Base-by-base conservation (phyloP, 2,329 filamentous ascomycete species). In the Penicillium griseofulvum region DNA sequence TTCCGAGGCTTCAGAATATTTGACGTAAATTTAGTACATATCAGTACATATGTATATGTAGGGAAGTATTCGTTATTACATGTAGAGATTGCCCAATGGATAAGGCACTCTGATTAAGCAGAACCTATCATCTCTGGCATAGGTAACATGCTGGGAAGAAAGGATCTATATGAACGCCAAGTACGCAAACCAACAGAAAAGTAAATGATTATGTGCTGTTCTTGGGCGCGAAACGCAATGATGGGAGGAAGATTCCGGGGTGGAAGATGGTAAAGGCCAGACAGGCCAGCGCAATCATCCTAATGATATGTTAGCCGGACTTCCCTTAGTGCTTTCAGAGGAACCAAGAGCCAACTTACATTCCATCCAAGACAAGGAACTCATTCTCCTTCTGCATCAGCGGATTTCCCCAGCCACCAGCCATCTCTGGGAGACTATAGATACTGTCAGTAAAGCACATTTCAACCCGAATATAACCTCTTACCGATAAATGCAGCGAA, bases 351-450 rank as follows among this genome's bases (percentile, higher is more conserved):
- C 17, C 16, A 22, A 74, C 75, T 71, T 60, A 78, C 76, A 75
- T 75, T 68, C 76, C 78, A 59, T 80, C 78, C 5, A 80, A 65
- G 8, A 80, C 64, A 22, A 80, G 65, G 53, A 80, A 80, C 53
- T 79, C 77, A 6, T 68, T 66, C 63, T 80, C 76, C 34, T 75
- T 75, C 49, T 72, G 72, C 78, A 80, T 80, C 39, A 79, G 58
- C 0, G 70, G 65, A 44, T 74, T 76, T 22, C 77, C 77, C 78
- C 78, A 80, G 4, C 78, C 78, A 24, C 77, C 77, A 5, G 77
- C 74, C 78, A 80, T 80, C 61, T 80, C 78, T 4, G 78, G 78
- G 7, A 80, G 68, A 67, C 77, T 79, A 55, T 22, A 22, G 48
- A 43, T 48, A 52, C 41, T 2, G 42, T 57, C 41, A 58, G 58